Conservation (phyloP, 2,329 filamentous ascomycete species). For the Diplodia seriata region DNA sequence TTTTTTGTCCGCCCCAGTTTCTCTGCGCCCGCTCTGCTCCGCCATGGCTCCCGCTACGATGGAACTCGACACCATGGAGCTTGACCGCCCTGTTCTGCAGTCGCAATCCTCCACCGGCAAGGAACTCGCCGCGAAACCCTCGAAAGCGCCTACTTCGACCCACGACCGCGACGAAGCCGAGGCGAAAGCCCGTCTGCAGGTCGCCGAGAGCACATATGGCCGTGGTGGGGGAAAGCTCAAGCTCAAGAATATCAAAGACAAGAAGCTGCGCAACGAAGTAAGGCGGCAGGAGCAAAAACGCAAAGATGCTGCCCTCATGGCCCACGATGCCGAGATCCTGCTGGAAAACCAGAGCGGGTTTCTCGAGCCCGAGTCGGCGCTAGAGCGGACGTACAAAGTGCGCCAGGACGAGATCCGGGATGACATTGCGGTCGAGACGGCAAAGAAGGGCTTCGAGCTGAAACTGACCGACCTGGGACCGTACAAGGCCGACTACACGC, state of each 20-base stretch:
- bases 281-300: constrained; percentile 82
- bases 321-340: constrained; percentile 94
- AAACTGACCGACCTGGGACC: constrained; percentile 79
- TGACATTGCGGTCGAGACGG: constrained; percentile 79
- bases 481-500: constrained; percentile 86
- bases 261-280: constrained; percentile 84
- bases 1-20: constrained; percentile 20
- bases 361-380: constrained; percentile 83
- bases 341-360: constrained; percentile 87
- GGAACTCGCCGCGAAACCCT: constrained; percentile 8
- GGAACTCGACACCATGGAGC: constrained; percentile 12
- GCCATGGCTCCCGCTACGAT: constrained; percentile 14
- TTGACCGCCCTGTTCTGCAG: not conserved
- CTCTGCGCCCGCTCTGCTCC: not conserved
- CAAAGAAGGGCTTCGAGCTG: constrained; percentile 91
- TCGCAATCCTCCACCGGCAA: not conserved
- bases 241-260: constrained; percentile 78
- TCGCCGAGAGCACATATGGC: constrained; percentile 73
- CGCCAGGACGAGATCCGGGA: constrained; percentile 83
- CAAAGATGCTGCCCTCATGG: constrained; percentile 78
- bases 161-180: constrained; percentile 37
- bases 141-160: constrained; percentile 25
- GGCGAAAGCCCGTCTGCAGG: constrained; percentile 43
- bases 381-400: constrained; percentile 92
- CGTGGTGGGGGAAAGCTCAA: constrained; percentile 75